phyloP scores from a whole-genome alignment of 2,329 filamentous ascomycete genomes.

The Penicillium decumbens region DNA sequence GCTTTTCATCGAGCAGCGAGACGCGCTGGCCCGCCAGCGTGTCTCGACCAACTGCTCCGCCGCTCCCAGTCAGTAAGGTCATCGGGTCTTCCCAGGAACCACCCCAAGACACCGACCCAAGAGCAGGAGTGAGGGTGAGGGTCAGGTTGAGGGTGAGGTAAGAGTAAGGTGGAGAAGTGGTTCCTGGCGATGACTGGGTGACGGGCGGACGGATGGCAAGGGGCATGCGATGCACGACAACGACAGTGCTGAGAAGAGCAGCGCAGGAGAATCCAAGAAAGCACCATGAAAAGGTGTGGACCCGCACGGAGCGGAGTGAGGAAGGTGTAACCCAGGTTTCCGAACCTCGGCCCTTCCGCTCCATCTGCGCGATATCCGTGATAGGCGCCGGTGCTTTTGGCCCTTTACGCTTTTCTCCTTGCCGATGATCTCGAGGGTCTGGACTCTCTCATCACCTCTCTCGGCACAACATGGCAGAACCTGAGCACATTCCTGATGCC shows the following conservation, averaged over 20 bases:
- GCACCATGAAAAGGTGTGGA: not conserved
- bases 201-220: not conserved
- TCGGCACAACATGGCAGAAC: conserved; percentile 20
- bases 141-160: not conserved
- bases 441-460: conserved; percentile 3
- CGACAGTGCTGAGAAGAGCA: not conserved
- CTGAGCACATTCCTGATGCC: conserved; percentile 13
- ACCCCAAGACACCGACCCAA: not conserved
- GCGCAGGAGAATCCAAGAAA: not conserved
- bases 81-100: not conserved
- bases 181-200: not conserved
- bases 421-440: not conserved
- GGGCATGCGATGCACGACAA: not conserved
- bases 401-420: not conserved
- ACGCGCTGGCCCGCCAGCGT: not conserved
- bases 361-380: conserved; percentile 6
- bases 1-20: not conserved
- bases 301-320: conserved; percentile 7
- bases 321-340: conserved; percentile 17
- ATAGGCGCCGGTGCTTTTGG: not conserved
- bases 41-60: not conserved
- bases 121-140: not conserved
- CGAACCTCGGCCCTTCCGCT: conserved; percentile 28
- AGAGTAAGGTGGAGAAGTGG: not conserved
- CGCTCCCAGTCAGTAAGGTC: not conserved